Conservation (phyloP, 2,329 filamentous ascomycete species). For the Whalleya microplaca region DNA sequence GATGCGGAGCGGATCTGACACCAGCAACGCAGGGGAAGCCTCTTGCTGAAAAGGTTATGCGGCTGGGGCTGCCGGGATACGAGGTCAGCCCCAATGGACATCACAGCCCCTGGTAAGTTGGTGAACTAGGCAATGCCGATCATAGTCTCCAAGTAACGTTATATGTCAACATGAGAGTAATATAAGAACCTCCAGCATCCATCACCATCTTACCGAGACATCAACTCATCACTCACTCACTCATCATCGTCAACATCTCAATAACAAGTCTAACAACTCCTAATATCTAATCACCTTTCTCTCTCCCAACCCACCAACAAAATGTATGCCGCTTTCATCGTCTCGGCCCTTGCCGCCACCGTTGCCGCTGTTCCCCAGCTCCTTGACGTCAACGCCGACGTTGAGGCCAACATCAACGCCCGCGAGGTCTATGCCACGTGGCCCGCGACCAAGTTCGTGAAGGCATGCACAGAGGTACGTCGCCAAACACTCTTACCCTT, state of each 20-base stretch:
- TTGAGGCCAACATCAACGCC: not conserved
- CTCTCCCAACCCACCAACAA: not conserved
- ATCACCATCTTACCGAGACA: not conserved
- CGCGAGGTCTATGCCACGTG: conserved; percentile 13
- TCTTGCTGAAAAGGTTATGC: not conserved
- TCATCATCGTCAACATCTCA: not conserved
- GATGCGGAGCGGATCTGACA: conserved; percentile 4
- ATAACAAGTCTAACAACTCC: not conserved
- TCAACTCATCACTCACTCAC: not conserved
- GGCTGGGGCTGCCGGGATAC: conserved; percentile 13
- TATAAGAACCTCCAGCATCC: conserved; percentile 3
- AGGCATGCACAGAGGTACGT: conserved; percentile 30
- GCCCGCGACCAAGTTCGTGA: conserved; percentile 17
- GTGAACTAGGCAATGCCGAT: not conserved
- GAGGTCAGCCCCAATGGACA: conserved; percentile 13
- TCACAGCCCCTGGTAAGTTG: no score
- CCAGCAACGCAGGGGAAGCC: not conserved
- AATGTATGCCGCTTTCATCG: conserved; percentile 18
- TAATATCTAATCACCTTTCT: not conserved
- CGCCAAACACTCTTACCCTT: not conserved
- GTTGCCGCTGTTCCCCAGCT: conserved; percentile 10
- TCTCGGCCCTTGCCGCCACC: conserved; percentile 18
- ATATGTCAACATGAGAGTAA: not conserved
- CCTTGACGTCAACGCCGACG: no score
- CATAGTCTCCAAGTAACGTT: not conserved